Conservation (phyloP, 495 filamentous ascomycete genomes). For the Bacidia gigantensis region DNA sequence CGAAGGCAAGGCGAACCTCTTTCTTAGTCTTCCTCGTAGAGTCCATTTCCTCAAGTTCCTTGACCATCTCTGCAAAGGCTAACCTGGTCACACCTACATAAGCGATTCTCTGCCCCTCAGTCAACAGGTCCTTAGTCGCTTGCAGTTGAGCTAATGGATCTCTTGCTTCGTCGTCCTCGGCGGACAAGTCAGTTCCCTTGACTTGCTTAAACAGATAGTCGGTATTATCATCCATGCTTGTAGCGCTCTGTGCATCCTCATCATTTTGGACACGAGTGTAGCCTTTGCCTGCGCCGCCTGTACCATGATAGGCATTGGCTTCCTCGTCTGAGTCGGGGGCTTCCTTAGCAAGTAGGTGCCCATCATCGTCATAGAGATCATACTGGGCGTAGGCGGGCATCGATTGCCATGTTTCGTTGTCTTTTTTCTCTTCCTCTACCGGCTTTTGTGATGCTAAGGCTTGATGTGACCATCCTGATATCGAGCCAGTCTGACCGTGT, state of each 20-base stretch:
- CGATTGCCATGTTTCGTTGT: constrained; percentile 64
- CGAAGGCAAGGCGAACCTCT: constrained; percentile 48
- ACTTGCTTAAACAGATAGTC: constrained; percentile 87
- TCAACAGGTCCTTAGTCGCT: constrained; percentile 89
- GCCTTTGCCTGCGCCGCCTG: constrained; percentile 82
- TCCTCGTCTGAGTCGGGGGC: constrained; percentile 57
- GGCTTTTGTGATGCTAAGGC: constrained; percentile 46
- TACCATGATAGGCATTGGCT: constrained; percentile 52
- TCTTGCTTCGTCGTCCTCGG: constrained; percentile 67
- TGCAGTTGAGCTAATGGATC: constrained; percentile 84
- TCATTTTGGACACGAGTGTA: constrained; percentile 90
- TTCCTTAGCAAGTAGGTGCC: constrained; percentile 69
- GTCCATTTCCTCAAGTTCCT: constrained; percentile 46
- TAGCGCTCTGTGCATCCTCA: constrained; percentile 84
- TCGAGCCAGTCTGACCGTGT: constrained; percentile 18
- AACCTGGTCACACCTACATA: constrained; percentile 85
- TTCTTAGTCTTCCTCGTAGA: constrained; percentile 47
- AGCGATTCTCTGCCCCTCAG: constrained; percentile 88
- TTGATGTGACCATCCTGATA: constrained; percentile 90
- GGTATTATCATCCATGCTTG: constrained; percentile 95
- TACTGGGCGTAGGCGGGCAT: constrained; percentile 90
- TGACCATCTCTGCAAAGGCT: constrained; percentile 61
- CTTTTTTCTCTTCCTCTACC: constrained; percentile 34
- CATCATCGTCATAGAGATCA: constrained; percentile 91
- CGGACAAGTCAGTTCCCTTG: constrained; percentile 40